phyloP scores from a whole-genome alignment of 331 rosid genomes.

The Dryas integrifolia region DNA sequence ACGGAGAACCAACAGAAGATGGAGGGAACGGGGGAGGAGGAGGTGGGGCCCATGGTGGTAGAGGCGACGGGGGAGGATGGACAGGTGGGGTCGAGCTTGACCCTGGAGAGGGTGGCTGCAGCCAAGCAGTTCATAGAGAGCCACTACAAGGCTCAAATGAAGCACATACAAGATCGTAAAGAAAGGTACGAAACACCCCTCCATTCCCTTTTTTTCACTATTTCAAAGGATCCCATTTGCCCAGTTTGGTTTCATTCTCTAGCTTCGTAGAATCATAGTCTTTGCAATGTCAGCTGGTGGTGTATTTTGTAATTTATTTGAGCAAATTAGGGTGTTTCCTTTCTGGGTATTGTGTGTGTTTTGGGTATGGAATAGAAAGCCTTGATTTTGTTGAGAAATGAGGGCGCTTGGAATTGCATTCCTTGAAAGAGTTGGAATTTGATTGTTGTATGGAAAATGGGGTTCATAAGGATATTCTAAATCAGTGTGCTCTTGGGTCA shows the following conservation, averaged over 20 bases:
- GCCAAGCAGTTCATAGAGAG: conserved; percentile 86
- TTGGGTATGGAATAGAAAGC: background rate
- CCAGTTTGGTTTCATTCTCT: background rate
- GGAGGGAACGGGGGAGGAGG: conserved; percentile 20
- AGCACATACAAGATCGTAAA: conserved; percentile 67
- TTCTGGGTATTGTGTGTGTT: background rate
- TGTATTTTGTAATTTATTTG: background rate
- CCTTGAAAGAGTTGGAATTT: background rate
- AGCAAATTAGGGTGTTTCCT: background rate
- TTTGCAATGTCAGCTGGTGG: background rate
- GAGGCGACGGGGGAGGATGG: conserved; percentile 39
- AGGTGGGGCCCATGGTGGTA: conserved; percentile 34
- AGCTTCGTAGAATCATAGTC: background rate
- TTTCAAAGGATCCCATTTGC: background rate
- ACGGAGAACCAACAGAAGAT: conserved; percentile 43
- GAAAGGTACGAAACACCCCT: conserved; percentile 43
- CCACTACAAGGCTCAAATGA: conserved; percentile 80
- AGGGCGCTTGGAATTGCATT: conserved; percentile 4
- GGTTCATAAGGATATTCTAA: conserved; percentile 12
- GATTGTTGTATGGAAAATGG: conserved; percentile 14
- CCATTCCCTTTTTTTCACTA: background rate
- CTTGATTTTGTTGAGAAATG: background rate
- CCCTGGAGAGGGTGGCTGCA: conserved; percentile 82
- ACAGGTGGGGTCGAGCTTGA: conserved; percentile 61
- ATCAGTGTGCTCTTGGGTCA: background rate